Base-by-base conservation (phyloP, 2,329 filamentous ascomycete species). In the Escovopsis sp. region DNA sequence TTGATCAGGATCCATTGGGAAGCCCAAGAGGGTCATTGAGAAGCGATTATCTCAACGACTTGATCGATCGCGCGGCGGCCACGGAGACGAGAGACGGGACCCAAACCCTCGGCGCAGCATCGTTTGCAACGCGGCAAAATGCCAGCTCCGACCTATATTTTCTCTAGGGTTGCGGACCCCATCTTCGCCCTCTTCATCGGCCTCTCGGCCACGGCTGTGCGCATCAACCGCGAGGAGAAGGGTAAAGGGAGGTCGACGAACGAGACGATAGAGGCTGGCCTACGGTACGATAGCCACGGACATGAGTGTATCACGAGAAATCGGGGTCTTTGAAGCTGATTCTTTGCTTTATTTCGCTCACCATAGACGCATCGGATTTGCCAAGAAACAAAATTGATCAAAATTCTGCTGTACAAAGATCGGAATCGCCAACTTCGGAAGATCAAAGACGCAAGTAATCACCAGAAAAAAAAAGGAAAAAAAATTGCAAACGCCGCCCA, bases 201-300 rank as follows among this genome's bases (percentile, higher is more conserved):
- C 15, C 50, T 76, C 26, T 66, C 67, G 23, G 74, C 74, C 2
- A 72, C 74, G 26, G 69, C 61, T 9, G 68, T 67, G 36, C 67
- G 74, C 47, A 75, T 78, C 61, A 76, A 70, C 49, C 72, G 74
- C 33, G 74, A 78, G 51, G 71, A 74, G 49, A 72, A 72, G 56
- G 69, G 69, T 40, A 73, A 75, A 58, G 74, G 74, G 42, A 69
- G 57, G 51, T 70, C 67, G 3, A 67, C 66, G 3, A 59, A 65
- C 38, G 61, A 77, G 48, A 75, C 68, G 0, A 54, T 76, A 38
- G 61, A 68, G 15, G 63, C 64, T 42, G 61, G 59, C 10, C 64
- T 71, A 50, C 56, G 63, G 63, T 66, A 60, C n/a, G 3, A 15
- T 41, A 26, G 26, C 15, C 12, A 36, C 12, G 32, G 15, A 26